phyloP scores from a whole-genome alignment of 805 yeast genomes.

The Candida ipomoeae region DNA sequence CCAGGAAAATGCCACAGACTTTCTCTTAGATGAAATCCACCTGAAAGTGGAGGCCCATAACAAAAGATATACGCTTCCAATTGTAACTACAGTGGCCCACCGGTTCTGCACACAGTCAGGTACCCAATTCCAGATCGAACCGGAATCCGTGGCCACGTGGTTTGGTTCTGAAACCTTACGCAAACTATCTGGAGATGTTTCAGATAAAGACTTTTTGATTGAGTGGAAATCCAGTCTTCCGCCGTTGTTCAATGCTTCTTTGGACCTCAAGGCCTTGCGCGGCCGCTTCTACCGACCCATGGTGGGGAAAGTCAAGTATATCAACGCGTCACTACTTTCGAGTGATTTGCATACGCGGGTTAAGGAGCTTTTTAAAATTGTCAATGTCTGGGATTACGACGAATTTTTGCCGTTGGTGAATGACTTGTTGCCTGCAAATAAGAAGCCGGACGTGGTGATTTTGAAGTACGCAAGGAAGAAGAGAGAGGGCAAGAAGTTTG shows the following conservation, averaged over 20 bases:
- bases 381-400: constrained; percentile 35
- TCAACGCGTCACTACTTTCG: constrained; percentile 50
- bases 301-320: constrained; percentile 45
- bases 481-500: constrained; percentile 29
- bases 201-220: constrained; percentile 53
- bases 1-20: constrained; percentile 18
- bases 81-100: constrained; percentile 46
- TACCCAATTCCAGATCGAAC: constrained; percentile 38
- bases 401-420: constrained; percentile 35
- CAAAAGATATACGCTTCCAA: constrained; percentile 27
- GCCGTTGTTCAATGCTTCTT: constrained; percentile 54
- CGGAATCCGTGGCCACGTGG: constrained; percentile 49
- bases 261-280: constrained; percentile 48
- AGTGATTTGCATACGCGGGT: constrained; percentile 23
- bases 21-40: constrained; percentile 14
- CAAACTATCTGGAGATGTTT: constrained; percentile 8
- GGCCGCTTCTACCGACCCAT: constrained; percentile 55
- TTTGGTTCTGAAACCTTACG: constrained; percentile 54
- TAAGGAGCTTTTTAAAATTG: constrained; percentile 30
- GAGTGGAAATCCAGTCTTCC: constrained; percentile 64
- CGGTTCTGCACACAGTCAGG: constrained; percentile 24
- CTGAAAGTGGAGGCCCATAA: constrained; percentile 26
- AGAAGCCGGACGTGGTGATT: constrained; percentile 35
- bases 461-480: constrained; percentile 37
- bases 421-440: constrained; percentile 30